Base-by-base conservation (phyloP, 116 monocot species). In the Trichopus zeylanicus region DNA sequence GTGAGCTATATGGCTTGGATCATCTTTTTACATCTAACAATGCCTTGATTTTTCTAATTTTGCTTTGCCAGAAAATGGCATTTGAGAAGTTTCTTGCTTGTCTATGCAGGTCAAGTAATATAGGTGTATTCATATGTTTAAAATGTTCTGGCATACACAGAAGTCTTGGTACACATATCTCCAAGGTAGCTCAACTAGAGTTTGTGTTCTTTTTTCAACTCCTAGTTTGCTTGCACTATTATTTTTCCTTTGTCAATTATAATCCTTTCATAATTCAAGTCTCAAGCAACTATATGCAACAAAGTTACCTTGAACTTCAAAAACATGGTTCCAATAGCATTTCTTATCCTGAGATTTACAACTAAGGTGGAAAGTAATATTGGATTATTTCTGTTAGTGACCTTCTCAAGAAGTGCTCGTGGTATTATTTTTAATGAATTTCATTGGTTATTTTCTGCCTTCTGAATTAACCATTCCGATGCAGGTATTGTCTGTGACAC, bases 401-500 rank as follows among this genome's bases (percentile, higher is more conserved):
- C n/a, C 12, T 42, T 3, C 1, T 42, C n/a, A 4, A 0, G 6
- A 6, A 12, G 39, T 39, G 12, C 39, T 39, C 39, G 12, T 39
- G 11, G 18, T 39, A 18, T 39, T n/a, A 18, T 39, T 39, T 12
- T 39, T 0, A 12, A 11, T 0, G 12, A 18, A 23, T 22, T 22
- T 22, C 24, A 52, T 52, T 52, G 20, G n/a, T 29, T 54, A 15
- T 13, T 6, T 29, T 26, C 2, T 47, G 28, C 57, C 27, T 46
- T 28, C 31, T 29, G 27, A 47, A 22, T 12, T 22, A 59, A 33
- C 29, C 22, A 51, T 16, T 16, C 27, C 12, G 5, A 46, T 56
- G 51, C 69, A 91, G 86, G 91, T 91, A 52, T 37, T 82, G 16
- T 86, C 91, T 18, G 67, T 91, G 63, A 77, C 86, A 56, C 29